Evolutionary conservation across 805 yeast genomes (phyloP), one percentile per base, ranked within the genome.

Genomic region (Wickerhamiella kurtzmanii): DNA sequence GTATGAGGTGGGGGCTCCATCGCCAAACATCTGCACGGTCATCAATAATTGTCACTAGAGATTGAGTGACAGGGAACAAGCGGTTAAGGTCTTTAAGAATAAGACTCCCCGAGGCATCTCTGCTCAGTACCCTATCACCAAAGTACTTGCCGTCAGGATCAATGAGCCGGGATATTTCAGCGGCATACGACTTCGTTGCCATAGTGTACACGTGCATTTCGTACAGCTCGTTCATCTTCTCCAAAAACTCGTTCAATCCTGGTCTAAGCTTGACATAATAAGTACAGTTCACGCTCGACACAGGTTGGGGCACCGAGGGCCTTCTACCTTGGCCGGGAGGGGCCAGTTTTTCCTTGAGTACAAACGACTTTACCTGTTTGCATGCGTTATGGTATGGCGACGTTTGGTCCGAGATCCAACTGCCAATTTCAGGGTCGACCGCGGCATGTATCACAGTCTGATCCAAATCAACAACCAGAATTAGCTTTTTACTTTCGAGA

Each of bases 11-110:
- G 11, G 82, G 79, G 54, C 86, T 83, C 98, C 98, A 92, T 59
- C 83, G 84, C 98, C 98, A 92, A 18, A 92, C 98, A 63, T 92
- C 98, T 2, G 96, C 98, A 61, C 98, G 75, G 63, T 92, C 98
- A 63, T 92, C 98, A 50, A 92, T 92, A 41, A 92, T 80, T 2
- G 84, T 92, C 28, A 92, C 98, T 95, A 92, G 82, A 16, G 94
- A 81, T 20, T 94, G 94, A 54, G 89, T 95, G 2, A 89, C 94
- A 0, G 98, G 98, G 57, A 92, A 92, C 47, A 92, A 69, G 51
- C 97, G 70, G 58, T 82, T 80, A 50, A 92, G 68, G 35, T 89
- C 84, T 60, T 92, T 92, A 54, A 84, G 95, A 2, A 95, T 81
- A 51, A 89, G 65, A 4, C 87, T 82, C 0, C 97, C 97, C 63